Conservation (phyloP, 2,329 filamentous ascomycete species). For the Hyphodiscus sp. region DNA sequence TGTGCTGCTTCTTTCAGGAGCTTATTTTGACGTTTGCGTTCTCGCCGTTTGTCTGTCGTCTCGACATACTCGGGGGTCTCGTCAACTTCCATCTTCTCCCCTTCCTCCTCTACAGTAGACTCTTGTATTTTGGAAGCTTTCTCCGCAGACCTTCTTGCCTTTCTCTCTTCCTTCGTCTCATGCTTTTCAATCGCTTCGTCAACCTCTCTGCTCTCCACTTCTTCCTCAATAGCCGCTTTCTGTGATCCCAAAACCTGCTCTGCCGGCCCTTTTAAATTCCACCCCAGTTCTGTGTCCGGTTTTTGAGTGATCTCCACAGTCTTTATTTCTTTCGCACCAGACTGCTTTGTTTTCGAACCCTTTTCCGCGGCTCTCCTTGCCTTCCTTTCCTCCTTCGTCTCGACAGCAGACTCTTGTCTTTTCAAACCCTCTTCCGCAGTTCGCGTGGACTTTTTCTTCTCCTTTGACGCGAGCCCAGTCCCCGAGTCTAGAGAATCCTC, state of each 20-base stretch:
- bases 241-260: no score
- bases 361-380: not conserved
- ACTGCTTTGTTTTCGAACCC: no score
- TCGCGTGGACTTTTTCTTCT: conserved; percentile 3
- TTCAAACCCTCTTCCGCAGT: not conserved
- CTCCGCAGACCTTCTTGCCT: not conserved
- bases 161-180: conserved; percentile 16
- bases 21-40: conserved; percentile 32
- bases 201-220: no score
- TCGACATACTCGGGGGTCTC: conserved; percentile 16
- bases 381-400: not conserved
- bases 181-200: conserved; percentile 6
- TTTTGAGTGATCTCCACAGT: no score
- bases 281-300: no score
- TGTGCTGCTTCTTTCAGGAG: conserved; percentile 17
- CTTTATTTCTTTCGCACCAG: no score
- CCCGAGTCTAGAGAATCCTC: conserved; percentile 18
- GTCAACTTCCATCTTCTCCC: not conserved
- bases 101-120: not conserved
- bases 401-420: not conserved
- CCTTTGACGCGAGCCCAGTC: conserved; percentile 20
- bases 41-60: conserved; percentile 31
- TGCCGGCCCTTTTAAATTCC: no score
- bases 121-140: not conserved
- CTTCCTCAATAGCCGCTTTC: no score